Base-by-base conservation (phyloP, 2,329 filamentous ascomycete species). In the Chaetothyriales sp. region DNA sequence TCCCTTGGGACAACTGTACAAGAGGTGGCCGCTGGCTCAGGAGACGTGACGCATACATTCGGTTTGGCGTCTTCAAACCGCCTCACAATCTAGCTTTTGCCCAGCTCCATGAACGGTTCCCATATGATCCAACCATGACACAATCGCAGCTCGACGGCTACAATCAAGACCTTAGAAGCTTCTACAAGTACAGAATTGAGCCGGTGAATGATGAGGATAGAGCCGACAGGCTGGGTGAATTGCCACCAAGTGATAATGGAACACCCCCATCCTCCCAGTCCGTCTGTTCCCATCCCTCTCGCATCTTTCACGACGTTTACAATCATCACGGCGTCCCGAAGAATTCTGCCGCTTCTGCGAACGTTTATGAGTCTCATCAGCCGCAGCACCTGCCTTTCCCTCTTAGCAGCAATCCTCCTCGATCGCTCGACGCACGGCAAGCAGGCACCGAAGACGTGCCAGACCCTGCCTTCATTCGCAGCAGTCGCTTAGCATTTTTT, bases 401-500 rank as follows among this genome's bases (percentile, higher is more conserved):
- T 15, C 9, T 5, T 40, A 15, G 10, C 33, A 15, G 15, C n/a
- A n/a, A n/a, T n/a, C n/a, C n/a, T 15, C 2, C 33, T 15, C 33
- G 10, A 15, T 40, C 33, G 33, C 33, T 5, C 10, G 33, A 15
- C 33, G 4, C 10, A 40, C 33, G 4, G 15, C 33, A 40, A 15
- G 33, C 9, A 40, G 33, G 29, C 29, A 33, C 10, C 5, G 29
- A 47, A 28, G 19, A 47, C 18, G 4, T 28, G 46, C 51, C 53
- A 19, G 40, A 55, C 47, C 20, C 45, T 18, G 53, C 50, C n/a
- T 56, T 54, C 47, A 33, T 60, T 29, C 55, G 57, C 51, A 18
- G 46, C 10, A 51, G 54, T 28, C 55, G 58, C 13, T 43, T 59
- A 10, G 54, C 55, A 29, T 60, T 55, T 49, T 60, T 59, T 43